Evolutionary conservation across 805 yeast genomes (phyloP), one percentile per base, ranked within the genome.

Genomic region (Monosporozyma aerobia): DNA sequence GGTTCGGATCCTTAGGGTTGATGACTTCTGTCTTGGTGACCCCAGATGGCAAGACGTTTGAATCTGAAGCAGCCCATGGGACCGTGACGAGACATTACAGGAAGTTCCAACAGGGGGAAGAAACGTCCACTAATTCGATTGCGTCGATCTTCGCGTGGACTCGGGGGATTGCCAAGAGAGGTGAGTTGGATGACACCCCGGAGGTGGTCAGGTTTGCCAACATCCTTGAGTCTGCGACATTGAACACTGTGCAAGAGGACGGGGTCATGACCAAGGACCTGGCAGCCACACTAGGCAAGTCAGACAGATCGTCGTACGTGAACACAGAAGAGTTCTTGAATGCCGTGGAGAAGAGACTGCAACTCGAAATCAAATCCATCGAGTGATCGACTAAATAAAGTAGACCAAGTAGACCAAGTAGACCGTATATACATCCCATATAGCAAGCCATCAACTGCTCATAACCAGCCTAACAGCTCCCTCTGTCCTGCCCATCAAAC

Each of bases 111-210:
- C 80, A 80, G 64, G 92, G 92, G 56, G 82, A 85, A 65, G 88
- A 84, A 67, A 86, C 94, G 8, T 84, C 90, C 4, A 86, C 94
- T 51, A 86, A 86, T 72, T 85, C 94, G 7, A 86, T 86, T 69
- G 94, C 94, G 4, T 83, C 90, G 19, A 86, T 86, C 54, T 86
- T 85, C 61, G 94, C 94, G 32, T 86, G 94, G 94, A 69, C 90
- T n/a, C 79, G 90, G 71, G 94, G 92, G 65, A 69, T 86, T 51
- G 81, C 82, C 57, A 89, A 85, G 70, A 83, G 94, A 77, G 94
- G 92, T 63, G 81, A 77, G 65, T 73, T 86, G 59, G 94, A 86
- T 66, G 69, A 69, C 39, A 86, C 90, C 29, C 85, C 85, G 33
- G 87, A 81, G 3, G 87, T 85, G 50, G 79, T 82, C 47, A 71